Base-by-base conservation (phyloP, 1,284 basidiomycete genomes). In the Volvariella surrecta region DNA sequence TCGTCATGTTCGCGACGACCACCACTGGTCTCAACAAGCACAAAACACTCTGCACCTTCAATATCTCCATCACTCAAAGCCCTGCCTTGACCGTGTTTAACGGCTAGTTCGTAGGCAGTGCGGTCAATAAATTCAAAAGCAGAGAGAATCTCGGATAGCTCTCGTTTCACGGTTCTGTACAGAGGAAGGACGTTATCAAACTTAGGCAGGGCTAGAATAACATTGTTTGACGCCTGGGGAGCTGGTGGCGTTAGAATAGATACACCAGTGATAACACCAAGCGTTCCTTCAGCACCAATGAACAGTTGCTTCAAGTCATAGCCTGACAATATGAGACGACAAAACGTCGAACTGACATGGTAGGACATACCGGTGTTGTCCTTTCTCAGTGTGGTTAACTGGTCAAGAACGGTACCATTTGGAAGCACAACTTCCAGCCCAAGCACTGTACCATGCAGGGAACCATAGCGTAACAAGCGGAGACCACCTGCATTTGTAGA, bases 221-320 rank as follows among this genome's bases (percentile, higher is more conserved):
- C 73, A 54, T 88, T 89, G 54, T 81, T 87, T n/a, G 82, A 77
- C 3, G 84, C 83, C 46, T 78, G 79, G 7, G 94, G 92, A 38
- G 91, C 79, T 13, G 90, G 82, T 0, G 95, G 90, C n/a, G 94
- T 92, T 45, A 96, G 73, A 53, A 99, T 95, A 6, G 93, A 95
- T 18, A 98, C 88, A 32, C 81, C 96, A 3, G 96, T 99, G 48
- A 99, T 85, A 47, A 99, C 73, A 39, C 96, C 95, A 22, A 99
- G 81, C 0, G 93, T 95, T 43, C 96, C 96, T 62, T 99, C 96
- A 8, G 89, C 86, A 16, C 96, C 96, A 54, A 99, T 97, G 64
- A 99, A 99, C 4, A 99, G 77, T 61, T 99, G 96, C 64, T 99
- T 99, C 40, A 99, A 72, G 61, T 99, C 96, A 59, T 97, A 95